Conservation (phyloP, 441 rosid species). For the Hypseocharis bilobata region DNA sequence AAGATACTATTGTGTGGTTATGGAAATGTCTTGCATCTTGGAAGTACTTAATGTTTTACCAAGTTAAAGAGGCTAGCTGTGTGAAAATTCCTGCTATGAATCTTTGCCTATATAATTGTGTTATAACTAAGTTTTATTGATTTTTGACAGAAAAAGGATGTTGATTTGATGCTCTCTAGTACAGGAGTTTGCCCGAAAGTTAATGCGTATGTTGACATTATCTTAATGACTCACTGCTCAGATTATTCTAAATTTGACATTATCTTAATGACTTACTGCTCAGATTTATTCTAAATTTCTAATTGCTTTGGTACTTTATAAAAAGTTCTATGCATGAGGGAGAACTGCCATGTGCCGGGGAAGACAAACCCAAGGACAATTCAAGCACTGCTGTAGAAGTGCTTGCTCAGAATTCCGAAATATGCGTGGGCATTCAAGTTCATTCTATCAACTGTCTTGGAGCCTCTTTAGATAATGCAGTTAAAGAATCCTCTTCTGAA, state of each 20-base stretch:
- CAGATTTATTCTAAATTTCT: too few relatives aligned
- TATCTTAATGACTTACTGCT: background rate
- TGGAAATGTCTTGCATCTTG: background rate
- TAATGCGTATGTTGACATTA: conserved; percentile 21
- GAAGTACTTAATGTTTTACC: background rate
- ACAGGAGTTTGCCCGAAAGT: conserved; percentile 13
- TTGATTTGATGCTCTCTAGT: conserved; percentile 6
- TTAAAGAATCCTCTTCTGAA: conserved; percentile 12
- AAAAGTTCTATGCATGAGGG: conserved; percentile 21
- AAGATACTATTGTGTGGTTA: background rate
- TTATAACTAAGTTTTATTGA: conserved; percentile 2
- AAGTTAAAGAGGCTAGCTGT: too few relatives aligned
- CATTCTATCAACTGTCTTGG: conserved; percentile 8
- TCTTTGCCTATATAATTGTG: background rate
- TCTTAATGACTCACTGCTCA: background rate
- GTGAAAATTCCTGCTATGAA: background rate
- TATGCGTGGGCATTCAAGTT: conserved; percentile 7
- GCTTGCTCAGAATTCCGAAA: conserved; percentile 12
- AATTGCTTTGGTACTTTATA: conserved; percentile 1
- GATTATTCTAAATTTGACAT: conserved; percentile 2
- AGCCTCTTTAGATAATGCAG: conserved; percentile 12
- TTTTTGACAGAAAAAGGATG: conserved; percentile 25
- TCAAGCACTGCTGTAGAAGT: conserved; percentile 3
- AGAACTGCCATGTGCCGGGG: conserved; percentile 13
- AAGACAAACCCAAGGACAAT: conserved; percentile 14